phyloP scores from a whole-genome alignment of 805 yeast genomes.

The Lachancea fermentati region DNA sequence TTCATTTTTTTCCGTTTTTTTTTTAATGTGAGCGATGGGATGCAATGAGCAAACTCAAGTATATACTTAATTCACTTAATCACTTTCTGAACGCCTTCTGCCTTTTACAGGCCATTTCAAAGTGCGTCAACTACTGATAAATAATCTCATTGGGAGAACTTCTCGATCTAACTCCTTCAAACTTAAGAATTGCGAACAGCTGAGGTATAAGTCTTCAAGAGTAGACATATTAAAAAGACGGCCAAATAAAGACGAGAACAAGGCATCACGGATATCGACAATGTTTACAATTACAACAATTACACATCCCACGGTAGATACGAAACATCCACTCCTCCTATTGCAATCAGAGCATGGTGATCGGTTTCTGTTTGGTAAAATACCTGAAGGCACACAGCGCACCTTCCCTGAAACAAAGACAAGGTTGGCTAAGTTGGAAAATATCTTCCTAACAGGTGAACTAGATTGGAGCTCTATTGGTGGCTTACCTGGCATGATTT shows the following conservation, averaged over 20 bases:
- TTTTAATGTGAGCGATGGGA: not conserved
- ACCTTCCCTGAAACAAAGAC: conserved; percentile 55
- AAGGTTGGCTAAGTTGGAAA: conserved; percentile 50
- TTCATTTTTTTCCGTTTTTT: conserved; percentile 4
- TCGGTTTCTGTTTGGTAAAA: conserved; percentile 64
- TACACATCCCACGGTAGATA: conserved; percentile 59
- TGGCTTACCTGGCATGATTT: conserved; percentile 87
- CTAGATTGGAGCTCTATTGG: conserved; percentile 72
- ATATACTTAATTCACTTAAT: not conserved
- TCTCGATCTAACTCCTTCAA: too few relatives aligned
- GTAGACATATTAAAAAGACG: not conserved
- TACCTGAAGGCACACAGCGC: conserved; percentile 86
- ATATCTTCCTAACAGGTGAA: conserved; percentile 75
- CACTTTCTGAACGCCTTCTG: not conserved
- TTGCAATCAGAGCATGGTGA: conserved; percentile 37
- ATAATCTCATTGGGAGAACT: too few relatives aligned
- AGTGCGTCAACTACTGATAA: not conserved
- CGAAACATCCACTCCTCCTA: conserved; percentile 50
- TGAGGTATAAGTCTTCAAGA: not conserved
- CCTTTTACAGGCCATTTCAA: not conserved
- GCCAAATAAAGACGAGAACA: not conserved
- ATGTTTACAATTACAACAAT: conserved; percentile 50
- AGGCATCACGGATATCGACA: conserved; percentile 6
- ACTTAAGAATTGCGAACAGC: not conserved
- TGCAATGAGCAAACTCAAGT: not conserved